Conservation (phyloP, 805 yeast genomes). For the Sugiyamaella americana region DNA sequence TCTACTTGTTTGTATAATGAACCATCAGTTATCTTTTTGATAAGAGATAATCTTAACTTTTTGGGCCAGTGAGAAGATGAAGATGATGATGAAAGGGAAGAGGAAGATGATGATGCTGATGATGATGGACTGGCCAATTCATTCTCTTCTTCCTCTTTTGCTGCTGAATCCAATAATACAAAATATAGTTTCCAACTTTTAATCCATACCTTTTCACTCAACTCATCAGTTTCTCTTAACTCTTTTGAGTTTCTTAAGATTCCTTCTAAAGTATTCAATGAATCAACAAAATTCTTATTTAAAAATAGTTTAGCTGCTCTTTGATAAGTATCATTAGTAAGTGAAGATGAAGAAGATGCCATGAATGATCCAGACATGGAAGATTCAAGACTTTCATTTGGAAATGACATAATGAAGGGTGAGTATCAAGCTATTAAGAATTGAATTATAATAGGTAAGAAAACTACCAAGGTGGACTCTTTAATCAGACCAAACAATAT, state of each 20-base stretch:
- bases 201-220: constrained; percentile 14
- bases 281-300: constrained; percentile 13
- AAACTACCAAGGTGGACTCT: too few relatives aligned
- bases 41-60: background rate
- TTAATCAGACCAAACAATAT: too few relatives aligned
- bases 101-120: background rate
- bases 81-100: background rate
- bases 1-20: constrained; percentile 3
- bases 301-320: constrained; percentile 18
- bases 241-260: constrained; percentile 6
- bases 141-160: background rate
- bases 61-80: background rate
- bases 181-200: constrained; percentile 20
- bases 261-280: constrained; percentile 10
- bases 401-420: too few relatives aligned
- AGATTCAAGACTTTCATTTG: background rate
- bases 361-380: background rate
- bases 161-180: constrained; percentile 17
- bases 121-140: background rate
- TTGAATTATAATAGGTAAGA: too few relatives aligned
- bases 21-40: background rate
- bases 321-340: constrained; percentile 8
- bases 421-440: too few relatives aligned
- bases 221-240: constrained; percentile 3
- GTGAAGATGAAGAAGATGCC: background rate